These are phyloP conservation scores for Aurifilum marmelostoma DNA, from an alignment of 2,329 filamentous ascomycete species.

Conservation along the genomic window DNA sequence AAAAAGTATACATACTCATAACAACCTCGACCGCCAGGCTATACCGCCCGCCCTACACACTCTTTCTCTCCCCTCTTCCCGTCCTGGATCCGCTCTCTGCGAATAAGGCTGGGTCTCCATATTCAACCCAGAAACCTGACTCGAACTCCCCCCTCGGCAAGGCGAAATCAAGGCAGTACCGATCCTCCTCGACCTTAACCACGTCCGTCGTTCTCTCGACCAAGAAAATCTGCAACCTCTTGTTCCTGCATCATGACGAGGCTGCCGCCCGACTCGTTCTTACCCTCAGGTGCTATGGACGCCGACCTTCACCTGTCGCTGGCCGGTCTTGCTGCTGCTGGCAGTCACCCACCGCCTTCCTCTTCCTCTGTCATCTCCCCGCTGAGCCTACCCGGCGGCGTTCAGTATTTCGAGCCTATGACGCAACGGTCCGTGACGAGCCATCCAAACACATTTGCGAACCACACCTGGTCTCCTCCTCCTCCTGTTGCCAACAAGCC, in stretches of 20 bases:
- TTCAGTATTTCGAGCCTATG: slow-evolving; percentile 44
- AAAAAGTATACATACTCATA: neutral
- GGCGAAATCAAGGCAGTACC: neutral
- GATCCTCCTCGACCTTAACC: neutral
- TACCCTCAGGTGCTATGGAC: slow-evolving; percentile 45
- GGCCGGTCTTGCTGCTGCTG: slow-evolving; percentile 32
- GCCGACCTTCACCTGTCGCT: slow-evolving; percentile 36
- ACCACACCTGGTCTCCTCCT: slow-evolving; percentile 13
- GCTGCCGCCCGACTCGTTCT: slow-evolving; percentile 47
- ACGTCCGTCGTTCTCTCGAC: neutral
- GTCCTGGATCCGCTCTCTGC: neutral
- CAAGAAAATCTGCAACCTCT: neutral
- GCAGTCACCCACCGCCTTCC: slow-evolving; percentile 32
- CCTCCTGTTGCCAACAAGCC: slow-evolving; percentile 8
- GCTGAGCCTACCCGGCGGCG: slow-evolving; percentile 42
- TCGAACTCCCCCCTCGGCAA: neutral
- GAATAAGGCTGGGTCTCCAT: neutral
- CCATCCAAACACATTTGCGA: slow-evolving; percentile 32
- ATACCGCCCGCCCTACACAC: too few species aligned
- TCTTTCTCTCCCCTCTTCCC: neutral
- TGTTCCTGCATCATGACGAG: slow-evolving; percentile 42
- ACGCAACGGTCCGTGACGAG: slow-evolving; percentile 31
- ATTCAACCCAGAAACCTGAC: neutral
- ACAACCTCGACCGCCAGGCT: neutral
- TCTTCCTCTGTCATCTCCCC: slow-evolving; percentile 46